Evolutionary conservation across 306 rosid species (phyloP), one percentile per base, ranked within the genome.

Genomic region (Citrullus amarus): DNA sequence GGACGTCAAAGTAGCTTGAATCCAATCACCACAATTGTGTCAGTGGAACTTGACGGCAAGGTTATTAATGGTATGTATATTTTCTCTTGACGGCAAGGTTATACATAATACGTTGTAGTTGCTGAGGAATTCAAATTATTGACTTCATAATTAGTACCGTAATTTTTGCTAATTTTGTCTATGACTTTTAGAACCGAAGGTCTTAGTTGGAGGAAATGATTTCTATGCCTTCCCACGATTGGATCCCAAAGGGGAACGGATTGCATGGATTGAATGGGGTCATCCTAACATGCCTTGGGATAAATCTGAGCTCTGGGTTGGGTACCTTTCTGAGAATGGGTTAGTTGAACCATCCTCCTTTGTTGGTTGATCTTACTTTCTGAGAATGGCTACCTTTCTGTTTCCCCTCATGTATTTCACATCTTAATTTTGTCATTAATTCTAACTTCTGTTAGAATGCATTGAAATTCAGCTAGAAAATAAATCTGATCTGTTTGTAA

Each of bases 251-350:
- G 85, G 91, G 78, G 89, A 91, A 85, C 85, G 90, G 53, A 73
- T 96, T 44, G 97, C 98, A 55, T 95, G 99, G 99, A 90, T 95
- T 78, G 97, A 95, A 83, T 95, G 99, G 98, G 74, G 79, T 80
- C 99, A 90, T 83, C 99, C 99, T 79, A 86, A 90, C 87, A 92
- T 95, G 99, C 98, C 91, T 10, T 92, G 99, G 99, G 99, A 96
- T 87, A 90, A 71, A 85, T 77, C 99, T 78, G 90, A 96, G 83
- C 97, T 96, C 75, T 92, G 98, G 97, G 97, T 96, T 83, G 98
- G 99, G 56, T 91, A 92, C 86, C 79, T 92, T 48, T 89, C 97
- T 67, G 98, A 91, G 61, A 88, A 88, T 13, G 99, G 99, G 99
- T 95, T 84, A 83, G 92, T 36, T 69, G 53, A 83, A 74, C 78